Evolutionary conservation across 768 basidiomycete genomes (phyloP), one percentile per base, ranked within the genome.

Genomic region (Tephrocybe sp.): DNA sequence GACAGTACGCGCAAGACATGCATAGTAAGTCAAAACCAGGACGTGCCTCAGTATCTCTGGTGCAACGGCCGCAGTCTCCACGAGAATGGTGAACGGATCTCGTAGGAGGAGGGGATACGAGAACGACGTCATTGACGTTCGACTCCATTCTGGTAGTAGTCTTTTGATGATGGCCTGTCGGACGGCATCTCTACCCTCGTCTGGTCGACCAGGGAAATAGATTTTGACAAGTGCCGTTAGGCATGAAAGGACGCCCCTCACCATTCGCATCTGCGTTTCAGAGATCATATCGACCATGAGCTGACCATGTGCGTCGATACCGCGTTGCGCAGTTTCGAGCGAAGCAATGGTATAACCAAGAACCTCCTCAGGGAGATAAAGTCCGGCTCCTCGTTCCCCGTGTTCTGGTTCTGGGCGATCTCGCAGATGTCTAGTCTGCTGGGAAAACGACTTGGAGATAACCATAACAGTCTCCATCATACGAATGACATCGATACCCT

Each of bases 341-440:
- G 82, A 73, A 2, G 86, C 73, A 30, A 98, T 77, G 3, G 94
- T 94, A 65, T 95, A 97, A 3, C 88, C 89, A 30, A 95, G 72
- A 13, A 98, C 70, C 56, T 97, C 93, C 56, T 95, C 90, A 0
- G 97, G 93, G 1, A 99, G 74, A 61, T 97, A 97, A 40, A 94
- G 79, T 4, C 92, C 91, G 0, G 81, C 79, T 1, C 93, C 93
- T 21, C 90, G 78, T 52, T 91, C 88, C 2, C 82, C 79, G 2
- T 67, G 58, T 12, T 91, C 86, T 2, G 86, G 84, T 60, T 88
- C 86, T 16, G 78, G 74, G 21, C 88, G 77, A 46, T 90, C 90
- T 24, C 92, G 79, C 4, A 95, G 69, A 64, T 92, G 89, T 18
- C 86, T 74, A 12, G 87, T 85, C 66, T 97, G 95, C 58, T 86